Percentiles rank a stretch among this genome's conserved stretches.
These are phyloP conservation scores for Plasmodium reichenowi DNA, from an alignment of 169 alveolate species.

Conservation along the genomic window DNA sequence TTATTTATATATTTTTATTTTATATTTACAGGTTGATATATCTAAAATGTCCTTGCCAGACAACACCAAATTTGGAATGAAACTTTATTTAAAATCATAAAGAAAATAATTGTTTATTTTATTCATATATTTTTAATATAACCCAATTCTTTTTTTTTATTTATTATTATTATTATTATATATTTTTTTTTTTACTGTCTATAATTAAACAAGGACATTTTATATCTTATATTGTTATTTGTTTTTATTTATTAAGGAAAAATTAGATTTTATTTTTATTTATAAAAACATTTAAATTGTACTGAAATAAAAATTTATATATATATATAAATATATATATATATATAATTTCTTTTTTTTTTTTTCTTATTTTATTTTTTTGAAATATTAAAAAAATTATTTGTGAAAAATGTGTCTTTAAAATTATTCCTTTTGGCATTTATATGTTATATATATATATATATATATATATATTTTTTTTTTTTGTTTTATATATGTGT, in stretches of 20 bases:
- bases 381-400: no score
- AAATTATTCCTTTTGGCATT: no score
- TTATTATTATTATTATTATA: background rate
- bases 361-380: no score
- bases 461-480: no score
- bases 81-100: slow-evolving; percentile 42
- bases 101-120: background rate
- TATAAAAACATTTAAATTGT: slow-evolving; percentile 1
- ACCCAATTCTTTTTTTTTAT: background rate
- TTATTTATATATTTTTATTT: background rate
- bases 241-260: background rate
- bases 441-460: no score
- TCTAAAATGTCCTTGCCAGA: slow-evolving; percentile 64
- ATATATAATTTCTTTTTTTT: no score
- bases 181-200: background rate
- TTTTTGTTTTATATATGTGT: no score
- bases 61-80: slow-evolving; percentile 54
- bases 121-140: background rate
- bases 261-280: background rate
- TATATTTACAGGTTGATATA: slow-evolving; percentile 28
- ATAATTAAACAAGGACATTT: background rate
- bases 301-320: background rate
- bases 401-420: no score
- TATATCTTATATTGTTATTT: background rate
- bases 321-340: no score